Percentiles rank a stretch among this genome's conserved stretches.
These are phyloP conservation scores for Kockovaella imperatae DNA, from an alignment of 768 basidiomycete genomes.

Conservation along the genomic window DNA sequence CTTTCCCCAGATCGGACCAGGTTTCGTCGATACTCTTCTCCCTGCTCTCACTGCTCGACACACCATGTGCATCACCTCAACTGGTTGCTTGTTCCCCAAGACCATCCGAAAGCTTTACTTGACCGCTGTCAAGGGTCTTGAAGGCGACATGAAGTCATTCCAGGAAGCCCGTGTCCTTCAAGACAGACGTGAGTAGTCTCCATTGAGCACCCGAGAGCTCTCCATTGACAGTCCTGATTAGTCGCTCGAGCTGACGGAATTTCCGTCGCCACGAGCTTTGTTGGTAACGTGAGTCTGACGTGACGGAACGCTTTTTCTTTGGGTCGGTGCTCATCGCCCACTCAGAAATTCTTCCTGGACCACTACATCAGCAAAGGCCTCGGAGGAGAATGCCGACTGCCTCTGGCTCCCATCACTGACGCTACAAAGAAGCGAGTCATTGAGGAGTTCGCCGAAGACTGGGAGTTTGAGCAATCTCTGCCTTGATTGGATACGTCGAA, in stretches of 20 bases:
- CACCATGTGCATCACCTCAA: slow-evolving; percentile 59
- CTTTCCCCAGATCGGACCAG: slow-evolving; percentile 54
- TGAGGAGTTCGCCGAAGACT: slow-evolving; percentile 36
- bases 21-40: slow-evolving; percentile 61
- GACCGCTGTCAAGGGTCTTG: slow-evolving; percentile 36
- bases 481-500: too few species aligned
- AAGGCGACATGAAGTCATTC: slow-evolving; percentile 35
- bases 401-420: slow-evolving; percentile 36
- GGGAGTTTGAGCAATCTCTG: slow-evolving; percentile 39
- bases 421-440: slow-evolving; percentile 42
- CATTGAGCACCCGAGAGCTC: neutral
- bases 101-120: slow-evolving; percentile 46
- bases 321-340: neutral
- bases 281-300: slow-evolving; percentile 35
- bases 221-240: neutral
- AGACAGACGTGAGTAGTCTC: slow-evolving; percentile 23
- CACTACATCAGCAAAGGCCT: slow-evolving; percentile 39
- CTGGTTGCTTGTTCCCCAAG: slow-evolving; percentile 47
- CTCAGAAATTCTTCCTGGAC: slow-evolving; percentile 44
- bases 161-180: slow-evolving; percentile 43
- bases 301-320: neutral
- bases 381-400: slow-evolving; percentile 41
- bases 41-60: slow-evolving; percentile 57
- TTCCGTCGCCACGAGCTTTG: slow-evolving; percentile 45
- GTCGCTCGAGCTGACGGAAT: slow-evolving; percentile 45